Conservation (phyloP, 352 stramenopile species). For the Elongisporangium senticosum region DNA sequence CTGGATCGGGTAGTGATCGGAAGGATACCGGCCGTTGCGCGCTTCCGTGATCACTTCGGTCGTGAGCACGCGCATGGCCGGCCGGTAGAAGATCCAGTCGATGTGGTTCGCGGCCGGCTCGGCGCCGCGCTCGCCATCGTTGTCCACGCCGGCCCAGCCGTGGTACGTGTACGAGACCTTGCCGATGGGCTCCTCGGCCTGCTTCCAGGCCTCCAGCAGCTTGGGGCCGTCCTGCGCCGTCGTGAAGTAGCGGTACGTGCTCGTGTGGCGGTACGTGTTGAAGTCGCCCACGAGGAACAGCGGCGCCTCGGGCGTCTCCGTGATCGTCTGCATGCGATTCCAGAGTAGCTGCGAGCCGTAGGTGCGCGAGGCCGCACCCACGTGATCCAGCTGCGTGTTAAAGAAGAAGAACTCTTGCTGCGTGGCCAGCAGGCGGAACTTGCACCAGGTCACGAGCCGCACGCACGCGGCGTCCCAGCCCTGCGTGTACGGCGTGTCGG, state of each 20-base stretch:
- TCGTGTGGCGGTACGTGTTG: constrained; percentile 81
- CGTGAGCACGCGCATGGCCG: constrained; percentile 64
- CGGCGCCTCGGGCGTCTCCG: constrained; percentile 31
- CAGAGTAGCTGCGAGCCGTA: constrained; percentile 56
- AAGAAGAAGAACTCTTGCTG: constrained; percentile 69
- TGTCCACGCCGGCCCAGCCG: constrained; percentile 79
- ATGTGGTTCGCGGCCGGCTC: constrained; percentile 79
- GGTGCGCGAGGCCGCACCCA: constrained; percentile 39
- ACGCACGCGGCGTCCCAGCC: constrained; percentile 68
- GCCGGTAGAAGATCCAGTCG: constrained; percentile 86
- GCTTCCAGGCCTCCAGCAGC: constrained; percentile 69
- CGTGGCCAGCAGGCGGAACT: constrained; percentile 56
- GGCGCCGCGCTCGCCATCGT: constrained; percentile 66
- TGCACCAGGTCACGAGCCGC: constrained; percentile 65
- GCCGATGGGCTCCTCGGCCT: constrained; percentile 60
- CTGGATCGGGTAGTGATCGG: constrained; percentile 86
- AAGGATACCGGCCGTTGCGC: constrained; percentile 76
- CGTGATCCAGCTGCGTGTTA: constrained; percentile 77
- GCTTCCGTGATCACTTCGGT: constrained; percentile 82
- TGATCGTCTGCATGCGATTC: constrained; percentile 56
- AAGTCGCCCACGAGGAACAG: constrained; percentile 82
- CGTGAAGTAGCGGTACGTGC: constrained; percentile 80
- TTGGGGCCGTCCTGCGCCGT: constrained; percentile 44
- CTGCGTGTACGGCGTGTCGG: constrained; percentile 43
- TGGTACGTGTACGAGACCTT: constrained; percentile 85